Base-by-base conservation (phyloP, 441 rosid species). In the Erodium moschatum region DNA sequence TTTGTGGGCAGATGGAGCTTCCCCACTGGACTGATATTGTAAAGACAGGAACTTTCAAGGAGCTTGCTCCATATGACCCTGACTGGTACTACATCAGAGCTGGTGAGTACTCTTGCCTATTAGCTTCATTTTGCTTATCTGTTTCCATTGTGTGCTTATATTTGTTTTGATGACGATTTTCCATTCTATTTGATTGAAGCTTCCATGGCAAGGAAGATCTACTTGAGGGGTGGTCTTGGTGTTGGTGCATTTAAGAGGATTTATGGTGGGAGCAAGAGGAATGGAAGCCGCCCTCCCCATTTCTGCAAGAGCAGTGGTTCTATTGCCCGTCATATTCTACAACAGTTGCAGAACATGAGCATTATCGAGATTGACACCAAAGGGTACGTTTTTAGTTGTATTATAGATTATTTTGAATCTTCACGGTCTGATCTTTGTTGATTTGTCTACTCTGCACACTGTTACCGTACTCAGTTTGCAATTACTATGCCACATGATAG, bases 21-120 rank as follows among this genome's bases (percentile, higher is more conserved):
- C 97, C 96, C 9, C 74, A 70, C 4, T 91, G 96, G 97, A 87
- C 92, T 33, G 97, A 91, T 70, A 87, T 91, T 61, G 97, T 91
- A 76, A 91, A 91, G 84, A 91, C 97, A 0, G 97, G 84, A 7
- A 81, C 73, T 35, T 78, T 83, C 58, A 91, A 89, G 83, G 97
- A 91, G 87, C 92, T 91, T 70, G 96, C 97, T 15, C 97, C 97
- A 10, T 91, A 89, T 79, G 97, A 91, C 44, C 94, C 87, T 2
- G 96, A 91, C 40, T 91, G 96, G 97, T 91, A 91, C 77, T 91
- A 75, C 77, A 77, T 91, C 72, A 79, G 97, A 78, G 92, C 94
- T 40, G 97, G 97, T 91, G 63, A 5, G 3, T 13, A 13, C 54
- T 3, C 16, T n/a, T 11, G n/a, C 50, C 42, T 6, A 16, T 48